Conservation (phyloP, 768 basidiomycete species). For the Suillus ampliporus region DNA sequence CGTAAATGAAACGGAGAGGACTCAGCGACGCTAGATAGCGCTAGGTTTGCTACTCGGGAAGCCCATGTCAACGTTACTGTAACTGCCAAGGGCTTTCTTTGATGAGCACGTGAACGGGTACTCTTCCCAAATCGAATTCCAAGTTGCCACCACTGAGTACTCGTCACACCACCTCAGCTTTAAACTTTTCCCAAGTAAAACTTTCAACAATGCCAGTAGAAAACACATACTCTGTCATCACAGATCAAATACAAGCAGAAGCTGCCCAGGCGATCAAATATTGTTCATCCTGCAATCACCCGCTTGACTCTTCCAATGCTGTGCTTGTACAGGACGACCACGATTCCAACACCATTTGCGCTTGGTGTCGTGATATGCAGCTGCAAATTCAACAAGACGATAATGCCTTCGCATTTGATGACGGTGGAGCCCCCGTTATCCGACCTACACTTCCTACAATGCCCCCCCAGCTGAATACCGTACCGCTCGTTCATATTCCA, state of each 20-base stretch:
- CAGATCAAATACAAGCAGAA: conserved; percentile 1
- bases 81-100: background rate
- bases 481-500: conserved; percentile 22
- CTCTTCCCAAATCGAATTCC: background rate
- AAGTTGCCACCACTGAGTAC: background rate
- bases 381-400: background rate
- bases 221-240: background rate
- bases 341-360: conserved; percentile 47
- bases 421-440: conserved; percentile 35
- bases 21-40: background rate
- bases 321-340: conserved; percentile 32
- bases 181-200: background rate
- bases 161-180: background rate
- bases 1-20: conserved; percentile 3
- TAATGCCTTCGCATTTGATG: conserved; percentile 29
- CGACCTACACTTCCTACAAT: conserved; percentile 20
- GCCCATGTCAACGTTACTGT: background rate
- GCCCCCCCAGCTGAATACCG: conserved; percentile 18
- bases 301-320: conserved; percentile 35
- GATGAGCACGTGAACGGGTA: background rate
- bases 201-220: conserved; percentile 5
- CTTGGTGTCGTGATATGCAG: conserved; percentile 49
- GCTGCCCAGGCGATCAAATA: conserved; percentile 35
- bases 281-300: conserved; percentile 38
- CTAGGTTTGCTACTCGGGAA: background rate